Percentiles rank a stretch among this genome's conserved stretches.
Evolutionary conservation across 2,329 filamentous ascomycete genomes (phyloP).

Genomic region (Botrytis fragariae): DNA sequence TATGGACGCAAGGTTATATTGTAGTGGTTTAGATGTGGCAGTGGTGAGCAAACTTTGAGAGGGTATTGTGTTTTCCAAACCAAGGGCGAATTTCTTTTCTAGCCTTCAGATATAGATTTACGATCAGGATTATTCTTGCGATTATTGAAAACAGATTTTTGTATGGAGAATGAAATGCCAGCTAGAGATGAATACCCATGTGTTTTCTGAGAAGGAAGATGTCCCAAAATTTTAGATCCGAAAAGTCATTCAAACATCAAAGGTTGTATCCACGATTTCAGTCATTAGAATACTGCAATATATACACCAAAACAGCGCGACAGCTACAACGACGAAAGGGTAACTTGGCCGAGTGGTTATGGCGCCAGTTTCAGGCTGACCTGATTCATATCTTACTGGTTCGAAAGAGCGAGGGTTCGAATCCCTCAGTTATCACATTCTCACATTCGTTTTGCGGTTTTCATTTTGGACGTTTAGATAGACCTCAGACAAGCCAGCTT

Average conservation of each 20-base stretch:
- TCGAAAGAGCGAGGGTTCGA: slow-evolving; percentile 41
- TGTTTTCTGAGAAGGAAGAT: too few species aligned
- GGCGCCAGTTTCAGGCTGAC: slow-evolving; percentile 40
- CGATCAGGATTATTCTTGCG: background rate
- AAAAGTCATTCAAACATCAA: too few species aligned
- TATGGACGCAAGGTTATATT: background rate
- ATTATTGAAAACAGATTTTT: background rate
- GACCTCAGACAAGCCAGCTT: background rate
- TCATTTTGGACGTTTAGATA: background rate
- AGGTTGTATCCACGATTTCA: too few species aligned
- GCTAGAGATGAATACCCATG: too few species aligned
- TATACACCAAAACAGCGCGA: background rate
- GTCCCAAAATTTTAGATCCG: fast-evolving
- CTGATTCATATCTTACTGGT: slow-evolving; percentile 21
- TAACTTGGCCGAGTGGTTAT: slow-evolving; percentile 41
- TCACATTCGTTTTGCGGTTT: background rate
- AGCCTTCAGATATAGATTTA: background rate
- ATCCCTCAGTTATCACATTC: slow-evolving; percentile 29
- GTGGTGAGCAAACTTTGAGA: background rate
- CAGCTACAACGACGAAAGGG: background rate
- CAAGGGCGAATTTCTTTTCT: background rate
- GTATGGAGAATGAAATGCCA: too few species aligned
- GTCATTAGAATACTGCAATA: background rate
- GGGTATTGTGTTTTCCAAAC: background rate
- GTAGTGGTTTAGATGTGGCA: background rate